phyloP scores from a whole-genome alignment of 2,329 filamentous ascomycete species.

The Aspergillus candidus region DNA sequence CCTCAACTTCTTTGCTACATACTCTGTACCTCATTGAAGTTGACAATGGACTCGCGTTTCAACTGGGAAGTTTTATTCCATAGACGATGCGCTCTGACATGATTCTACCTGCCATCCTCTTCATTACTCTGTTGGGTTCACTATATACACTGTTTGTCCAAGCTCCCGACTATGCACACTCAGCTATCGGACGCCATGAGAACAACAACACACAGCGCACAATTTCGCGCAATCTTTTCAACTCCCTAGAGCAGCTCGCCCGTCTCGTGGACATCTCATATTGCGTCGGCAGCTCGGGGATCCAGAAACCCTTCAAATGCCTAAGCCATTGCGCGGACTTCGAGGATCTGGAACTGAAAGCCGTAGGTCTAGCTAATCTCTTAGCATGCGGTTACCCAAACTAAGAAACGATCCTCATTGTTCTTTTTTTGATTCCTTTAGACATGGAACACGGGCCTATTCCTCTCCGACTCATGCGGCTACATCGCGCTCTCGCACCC shows the following conservation, averaged over 20 bases:
- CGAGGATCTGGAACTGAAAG: constrained; percentile 67
- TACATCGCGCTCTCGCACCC: constrained; percentile 83
- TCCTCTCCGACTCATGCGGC: constrained; percentile 86
- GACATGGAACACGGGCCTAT: constrained; percentile 83
- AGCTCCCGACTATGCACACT: not conserved
- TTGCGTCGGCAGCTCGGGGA: constrained; percentile 79
- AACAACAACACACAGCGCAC: constrained; percentile 5
- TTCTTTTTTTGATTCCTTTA: constrained; percentile 16
- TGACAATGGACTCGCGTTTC: too few species aligned
- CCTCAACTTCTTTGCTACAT: too few species aligned
- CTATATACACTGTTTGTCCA: not conserved
- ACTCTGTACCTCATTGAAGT: too few species aligned
- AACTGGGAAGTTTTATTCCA: too few species aligned
- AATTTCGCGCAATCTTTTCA: constrained; percentile 63
- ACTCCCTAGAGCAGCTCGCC: constrained; percentile 78
- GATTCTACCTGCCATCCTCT: too few species aligned
- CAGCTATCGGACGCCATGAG: too few species aligned
- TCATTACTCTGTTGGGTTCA: too few species aligned
- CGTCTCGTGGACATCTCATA: constrained; percentile 91
- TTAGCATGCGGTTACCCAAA: too few species aligned
- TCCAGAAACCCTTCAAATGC: constrained; percentile 77
- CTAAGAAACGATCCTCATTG: too few species aligned
- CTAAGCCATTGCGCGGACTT: constrained; percentile 82
- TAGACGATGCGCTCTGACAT: too few species aligned
- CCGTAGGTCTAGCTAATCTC: constrained; percentile 32